A percentile compares a stretch with the other conserved stretches of the same genome.
Conservation (phyloP, 78 protist species). For the Isochrysis galbana region DNA sequence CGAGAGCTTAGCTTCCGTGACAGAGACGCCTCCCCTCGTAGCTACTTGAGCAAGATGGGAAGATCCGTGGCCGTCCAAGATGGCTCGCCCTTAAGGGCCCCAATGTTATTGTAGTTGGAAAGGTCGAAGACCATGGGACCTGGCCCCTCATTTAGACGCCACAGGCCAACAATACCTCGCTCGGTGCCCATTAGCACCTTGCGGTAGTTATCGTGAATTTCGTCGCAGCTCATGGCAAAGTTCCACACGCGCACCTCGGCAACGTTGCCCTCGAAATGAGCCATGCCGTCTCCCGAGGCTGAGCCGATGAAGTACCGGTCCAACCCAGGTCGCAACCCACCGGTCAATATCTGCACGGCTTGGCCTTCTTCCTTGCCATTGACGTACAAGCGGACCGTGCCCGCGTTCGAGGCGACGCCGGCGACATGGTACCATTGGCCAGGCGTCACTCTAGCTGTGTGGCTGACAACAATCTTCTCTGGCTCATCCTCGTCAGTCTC, state of each 20-base stretch:
- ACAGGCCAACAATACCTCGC: not conserved
- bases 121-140: not conserved
- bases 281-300: not conserved
- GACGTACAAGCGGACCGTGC: not conserved
- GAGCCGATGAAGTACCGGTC: not conserved
- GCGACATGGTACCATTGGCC: slow-evolving; percentile 2
- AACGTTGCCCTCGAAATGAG: not conserved
- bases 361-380: not conserved
- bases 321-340: not conserved
- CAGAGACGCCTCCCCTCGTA: too few species aligned
- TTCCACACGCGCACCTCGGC: slow-evolving; percentile 18
- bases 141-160: not conserved
- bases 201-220: not conserved
- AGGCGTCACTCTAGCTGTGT: not conserved
- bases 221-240: not conserved
- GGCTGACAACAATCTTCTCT: too few species aligned
- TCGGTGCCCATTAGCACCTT: not conserved
- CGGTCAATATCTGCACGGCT: not conserved
- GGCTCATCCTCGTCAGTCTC: not conserved
- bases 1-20: too few species aligned
- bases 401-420: not conserved
- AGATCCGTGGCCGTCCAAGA: not conserved
- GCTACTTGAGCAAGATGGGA: too few species aligned
- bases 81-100: not conserved
- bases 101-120: not conserved